Base-by-base conservation (phyloP, 2,329 filamentous ascomycete genomes). In the Venturiaceae sp. region DNA sequence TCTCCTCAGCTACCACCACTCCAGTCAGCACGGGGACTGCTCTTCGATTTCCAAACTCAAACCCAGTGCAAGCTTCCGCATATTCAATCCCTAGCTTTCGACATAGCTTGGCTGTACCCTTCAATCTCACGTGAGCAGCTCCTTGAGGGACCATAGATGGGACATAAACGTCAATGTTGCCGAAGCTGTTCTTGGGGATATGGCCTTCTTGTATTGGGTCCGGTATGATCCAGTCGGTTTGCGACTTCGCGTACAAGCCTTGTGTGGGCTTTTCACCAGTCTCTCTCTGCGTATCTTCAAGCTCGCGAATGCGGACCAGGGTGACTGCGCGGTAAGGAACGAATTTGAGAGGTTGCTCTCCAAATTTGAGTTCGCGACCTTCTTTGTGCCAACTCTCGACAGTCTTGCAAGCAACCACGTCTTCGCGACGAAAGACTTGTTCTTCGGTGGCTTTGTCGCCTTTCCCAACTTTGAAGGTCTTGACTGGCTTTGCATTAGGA, bases 321-420 rank as follows among this genome's bases (percentile, higher is more conserved):
- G 94, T 99, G 3, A 96, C 92, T 16, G 91, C 94, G 44, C 94
- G 87, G 68, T 94, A 91, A 0, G 92, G 90, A 0, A 96, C 94
- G 44, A 83, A 80, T 70, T 99, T 99, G 60, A 96, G 74, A 0
- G 94, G 89, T 53, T 83, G 74, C 63, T 87, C 84, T 3, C 88
- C 90, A 0, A 78, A 67, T 28, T 82, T 80, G 3, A 94, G 84
- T 28, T 85, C 86, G 11, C 92, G 83, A 0, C 94, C 94, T 76
- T 96, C 92, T 69, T 96, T 96, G 69, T 97, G 94, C 94, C 94
- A 99, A 1, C 90, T 96, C 69, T 99, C 94, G 1, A 88, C 87
- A 30, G 90, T 95, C 71, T 96, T 92, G 69, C 95, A 95, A 39
- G 82, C 79, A 2, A 92, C 83, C 0, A 97, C 84, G 63, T 97